A percentile compares a stretch with the other conserved stretches of the same genome.
Evolutionary conservation across 495 filamentous ascomycete species (phyloP).

Genomic region (Aspergillus coremiiformis): DNA sequence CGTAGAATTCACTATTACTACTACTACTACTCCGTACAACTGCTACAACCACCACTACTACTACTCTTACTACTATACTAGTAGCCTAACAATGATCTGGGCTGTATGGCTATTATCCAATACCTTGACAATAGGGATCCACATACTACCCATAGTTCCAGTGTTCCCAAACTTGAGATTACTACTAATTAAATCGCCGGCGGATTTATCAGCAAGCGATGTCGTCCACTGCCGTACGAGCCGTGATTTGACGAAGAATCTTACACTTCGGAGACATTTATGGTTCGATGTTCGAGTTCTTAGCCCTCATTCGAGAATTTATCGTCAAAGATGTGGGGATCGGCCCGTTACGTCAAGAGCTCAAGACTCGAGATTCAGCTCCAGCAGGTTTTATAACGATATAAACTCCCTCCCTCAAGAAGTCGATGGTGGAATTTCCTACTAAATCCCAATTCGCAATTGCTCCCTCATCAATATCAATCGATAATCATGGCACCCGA

Average conservation of each 20-base stretch:
- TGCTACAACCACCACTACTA: no score
- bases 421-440: background rate
- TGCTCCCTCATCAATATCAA: background rate
- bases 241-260: background rate
- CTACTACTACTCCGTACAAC: no score
- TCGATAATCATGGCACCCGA: constrained; percentile 36
- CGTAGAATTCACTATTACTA: no score
- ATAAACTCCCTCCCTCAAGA: background rate
- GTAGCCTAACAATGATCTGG: no score
- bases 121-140: background rate
- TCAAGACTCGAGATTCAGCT: no score
- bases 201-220: constrained; percentile 2
- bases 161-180: no score
- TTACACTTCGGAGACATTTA: background rate
- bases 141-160: no score
- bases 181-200: no score
- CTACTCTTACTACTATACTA: no score
- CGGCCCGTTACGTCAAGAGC: constrained; percentile 18
- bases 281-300: background rate
- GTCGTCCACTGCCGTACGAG: background rate
- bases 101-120: no score
- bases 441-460: background rate
- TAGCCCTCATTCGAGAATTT: constrained; percentile 8
- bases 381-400: background rate
- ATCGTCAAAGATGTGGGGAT: constrained; percentile 16